These are phyloP conservation scores for Mortierella sp. DNA, from an alignment of 371 early-diverging fungal species.

Conservation along the genomic window DNA sequence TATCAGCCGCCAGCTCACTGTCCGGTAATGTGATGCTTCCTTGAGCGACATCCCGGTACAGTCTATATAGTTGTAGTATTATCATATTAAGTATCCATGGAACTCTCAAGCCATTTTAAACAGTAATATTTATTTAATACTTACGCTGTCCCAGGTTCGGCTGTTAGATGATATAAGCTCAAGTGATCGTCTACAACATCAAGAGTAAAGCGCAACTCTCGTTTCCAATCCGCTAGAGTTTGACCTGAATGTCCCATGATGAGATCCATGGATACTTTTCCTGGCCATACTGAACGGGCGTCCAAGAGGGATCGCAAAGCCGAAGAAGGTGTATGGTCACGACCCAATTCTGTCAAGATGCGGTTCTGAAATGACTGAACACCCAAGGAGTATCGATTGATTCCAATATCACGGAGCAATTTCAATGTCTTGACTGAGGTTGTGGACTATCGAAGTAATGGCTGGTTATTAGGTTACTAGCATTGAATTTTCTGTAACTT, in stretches of 20 bases:
- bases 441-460: constrained; percentile 58
- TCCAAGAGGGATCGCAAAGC: constrained; percentile 67
- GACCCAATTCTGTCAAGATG: constrained; percentile 69
- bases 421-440: constrained; percentile 58
- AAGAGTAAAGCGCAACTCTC: constrained; percentile 73
- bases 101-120: background rate
- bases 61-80: constrained; percentile 39
- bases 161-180: constrained; percentile 87
- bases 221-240: constrained; percentile 70
- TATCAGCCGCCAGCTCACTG: constrained; percentile 72
- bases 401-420: constrained; percentile 69
- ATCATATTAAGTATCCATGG: no score
- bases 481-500: no score
- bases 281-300: constrained; percentile 71
- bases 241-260: constrained; percentile 90
- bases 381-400: constrained; percentile 87
- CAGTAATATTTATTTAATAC: constrained; percentile 1
- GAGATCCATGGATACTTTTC: constrained; percentile 82
- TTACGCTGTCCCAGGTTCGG: constrained; percentile 87
- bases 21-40: constrained; percentile 61
- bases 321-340: constrained; percentile 79
- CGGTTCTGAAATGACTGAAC: constrained; percentile 78
- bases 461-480: background rate
- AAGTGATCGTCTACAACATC: constrained; percentile 75
- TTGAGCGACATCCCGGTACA: constrained; percentile 66